Conservation (phyloP, 768 basidiomycete genomes). For the Crepidotus variabilis region DNA sequence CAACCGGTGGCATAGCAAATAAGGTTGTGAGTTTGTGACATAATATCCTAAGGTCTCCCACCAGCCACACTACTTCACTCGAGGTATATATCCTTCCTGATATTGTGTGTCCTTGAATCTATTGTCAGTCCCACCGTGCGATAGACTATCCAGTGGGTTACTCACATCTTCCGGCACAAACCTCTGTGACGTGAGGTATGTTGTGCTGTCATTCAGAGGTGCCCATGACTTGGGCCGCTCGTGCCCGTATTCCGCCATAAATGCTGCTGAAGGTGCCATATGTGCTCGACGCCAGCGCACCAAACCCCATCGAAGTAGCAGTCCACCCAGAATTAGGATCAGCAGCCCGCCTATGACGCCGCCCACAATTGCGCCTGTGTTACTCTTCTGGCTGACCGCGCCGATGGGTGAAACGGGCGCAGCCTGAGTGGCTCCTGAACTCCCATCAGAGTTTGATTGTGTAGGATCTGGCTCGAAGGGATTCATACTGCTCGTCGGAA, state of each 20-base stretch:
- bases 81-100: no score
- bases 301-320: constrained; percentile 14
- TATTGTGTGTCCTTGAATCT: no score
- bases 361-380: constrained; percentile 18
- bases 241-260: constrained; percentile 15
- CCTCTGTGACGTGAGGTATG: not conserved
- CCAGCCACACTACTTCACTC: no score
- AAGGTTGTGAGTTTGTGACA: no score
- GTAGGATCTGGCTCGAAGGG: no score
- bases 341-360: constrained; percentile 16
- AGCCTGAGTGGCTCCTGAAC: no score
- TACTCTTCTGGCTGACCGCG: constrained; percentile 1
- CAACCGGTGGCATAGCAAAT: no score
- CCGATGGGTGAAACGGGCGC: not conserved
- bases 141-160: not conserved
- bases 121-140: no score
- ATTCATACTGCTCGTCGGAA: no score
- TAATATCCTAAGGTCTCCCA: no score
- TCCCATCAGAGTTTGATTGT: no score
- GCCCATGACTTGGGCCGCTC: constrained; percentile 1
- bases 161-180: not conserved
- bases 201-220: not conserved
- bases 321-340: constrained; percentile 12
- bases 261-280: constrained; percentile 20
- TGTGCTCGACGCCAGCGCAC: constrained; percentile 17